phyloP scores from a whole-genome alignment of 2,329 filamentous ascomycete genomes.

The Chrysosporium keratinophilum region DNA sequence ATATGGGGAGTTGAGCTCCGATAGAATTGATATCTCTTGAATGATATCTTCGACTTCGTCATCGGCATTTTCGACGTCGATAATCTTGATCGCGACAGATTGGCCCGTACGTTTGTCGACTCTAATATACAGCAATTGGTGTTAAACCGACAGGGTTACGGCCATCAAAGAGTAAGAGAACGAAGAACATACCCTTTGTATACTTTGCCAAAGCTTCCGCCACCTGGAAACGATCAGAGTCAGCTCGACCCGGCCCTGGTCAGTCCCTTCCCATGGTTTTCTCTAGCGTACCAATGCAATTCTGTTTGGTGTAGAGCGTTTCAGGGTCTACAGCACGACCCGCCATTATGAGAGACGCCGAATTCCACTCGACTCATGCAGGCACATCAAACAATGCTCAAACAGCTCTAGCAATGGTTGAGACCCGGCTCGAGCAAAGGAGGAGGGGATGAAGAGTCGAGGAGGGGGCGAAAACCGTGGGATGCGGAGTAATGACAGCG shows the following conservation, averaged over 20 bases:
- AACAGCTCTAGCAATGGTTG: not conserved
- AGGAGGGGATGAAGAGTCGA: not conserved
- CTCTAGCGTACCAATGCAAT: slow-evolving; percentile 61
- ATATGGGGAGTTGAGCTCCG: slow-evolving; percentile 88
- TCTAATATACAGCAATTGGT: slow-evolving; percentile 35
- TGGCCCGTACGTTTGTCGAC: slow-evolving; percentile 89
- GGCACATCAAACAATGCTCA: not conserved
- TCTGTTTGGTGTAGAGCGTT: slow-evolving; percentile 84
- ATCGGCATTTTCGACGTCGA: slow-evolving; percentile 97
- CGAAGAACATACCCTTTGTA: slow-evolving; percentile 70
- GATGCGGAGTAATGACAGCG: too few relatives aligned
- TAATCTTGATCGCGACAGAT: slow-evolving; percentile 94
- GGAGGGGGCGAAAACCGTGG: too few relatives aligned
- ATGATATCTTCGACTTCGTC: slow-evolving; percentile 99
- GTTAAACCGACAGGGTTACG: not conserved
- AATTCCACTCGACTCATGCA: not conserved
- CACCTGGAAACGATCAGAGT: slow-evolving; percentile 48
- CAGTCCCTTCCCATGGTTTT: not conserved
- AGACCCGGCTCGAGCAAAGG: not conserved
- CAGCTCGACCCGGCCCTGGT: not conserved
- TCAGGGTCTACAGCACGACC: slow-evolving; percentile 62
- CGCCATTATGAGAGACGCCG: slow-evolving; percentile 2
- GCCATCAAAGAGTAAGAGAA: slow-evolving; percentile 3
- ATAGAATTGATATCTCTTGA: slow-evolving; percentile 94
- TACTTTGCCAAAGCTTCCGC: slow-evolving; percentile 95